Evolutionary conservation across 2,329 filamentous ascomycete genomes (phyloP), one percentile per base, ranked within the genome.

Genomic region (Exutisphaerella laricina): DNA sequence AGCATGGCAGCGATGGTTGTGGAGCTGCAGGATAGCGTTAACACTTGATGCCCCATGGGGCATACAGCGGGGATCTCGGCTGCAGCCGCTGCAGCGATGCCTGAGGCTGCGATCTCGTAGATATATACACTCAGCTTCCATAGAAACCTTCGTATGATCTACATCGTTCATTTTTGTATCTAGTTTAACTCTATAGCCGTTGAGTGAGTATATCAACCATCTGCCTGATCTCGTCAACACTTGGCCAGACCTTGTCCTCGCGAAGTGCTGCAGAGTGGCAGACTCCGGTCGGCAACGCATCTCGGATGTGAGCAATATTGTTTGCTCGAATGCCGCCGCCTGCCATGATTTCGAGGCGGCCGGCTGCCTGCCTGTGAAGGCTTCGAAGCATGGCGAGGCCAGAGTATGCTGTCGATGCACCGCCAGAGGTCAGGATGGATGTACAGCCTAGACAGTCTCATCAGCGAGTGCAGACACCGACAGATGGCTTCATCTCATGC

Each of bases 351-450:
- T 61, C 55, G 22, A 74, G 60, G 21, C 54, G 61, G 8, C 38
- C 61, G 20, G 43, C 50, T 18, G 59, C 62, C 35, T 40, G 49
- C 21, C 51, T 33, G 21, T 66, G 57, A 20, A 70, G 45, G 29
- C 50, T 31, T n/a, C 39, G 45, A 3, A 74, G 56, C 30, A 40
- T 45, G 2, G 61, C 57, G 1, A 57, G 41, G 2, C 70, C 69
- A 21, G 63, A 49, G 28, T 61, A 39, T 33, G 68, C 67, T 17
- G 54, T 59, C 8, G 52, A 28, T 46, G 51, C 32, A 5, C 70
- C 60, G 1, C 74, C 75, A 34, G 70, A 74, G 3, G 72, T 77
- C 16, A 79, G 58, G 8, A 79, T 63, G 1, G 62, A 53, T 6
- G 40, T 43, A 53, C 77, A 77, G 1, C 73, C 30, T 32, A 17